Evolutionary conservation across 73 alveolate species (phyloP), one percentile per base, ranked within the genome.

Genomic region (Paramecium biaurelia): DNA sequence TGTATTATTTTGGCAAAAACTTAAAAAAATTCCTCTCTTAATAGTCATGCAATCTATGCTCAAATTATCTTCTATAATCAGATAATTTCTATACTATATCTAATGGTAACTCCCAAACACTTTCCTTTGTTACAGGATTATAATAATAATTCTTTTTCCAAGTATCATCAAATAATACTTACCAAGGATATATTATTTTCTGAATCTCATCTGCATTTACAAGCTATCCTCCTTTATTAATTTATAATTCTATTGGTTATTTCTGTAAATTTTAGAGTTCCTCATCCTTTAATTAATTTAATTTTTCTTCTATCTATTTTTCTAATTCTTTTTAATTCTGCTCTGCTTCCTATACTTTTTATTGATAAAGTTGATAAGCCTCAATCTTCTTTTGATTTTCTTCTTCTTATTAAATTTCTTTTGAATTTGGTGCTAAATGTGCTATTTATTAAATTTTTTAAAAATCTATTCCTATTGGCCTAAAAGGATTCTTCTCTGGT

Each of bases 91-190:
- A 18, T 6, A 58, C 92, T 15, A 37, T 56, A 37, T 53, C 89
- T 84, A 89, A 88, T 6, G 99, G 99, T 2, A 97, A 94, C 89
- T 96, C 98, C 99, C 99, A 98, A 15, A 92, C 95, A 74, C 98
- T 92, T 74, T 92, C 98, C 7, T 96, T 96, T 59, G 99, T 96
- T 15, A 93, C 92, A 57, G 99, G 99, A 85, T 98, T 95, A 92
- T 95, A 95, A 85, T 94, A 98, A 92, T 96, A 98, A 35, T 92
- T 92, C 89, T 86, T 93, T 56, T 96, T 87, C 92, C 97, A 85
- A 32, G 94, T 85, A 5, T 97, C 95, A 92, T 97, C 98, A 92
- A 72, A 97, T 86, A 96, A 56, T 7, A 70, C 53, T 35, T 68
- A 76, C 85, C 76, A 89, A 41, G 94, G 94, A 28, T 89, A 38